A percentile compares a stretch with the other conserved stretches of the same genome.
These are phyloP conservation scores for Leccinum griseonigrum DNA, from an alignment of 1,284 basidiomycete genomes.

Conservation along the genomic window DNA sequence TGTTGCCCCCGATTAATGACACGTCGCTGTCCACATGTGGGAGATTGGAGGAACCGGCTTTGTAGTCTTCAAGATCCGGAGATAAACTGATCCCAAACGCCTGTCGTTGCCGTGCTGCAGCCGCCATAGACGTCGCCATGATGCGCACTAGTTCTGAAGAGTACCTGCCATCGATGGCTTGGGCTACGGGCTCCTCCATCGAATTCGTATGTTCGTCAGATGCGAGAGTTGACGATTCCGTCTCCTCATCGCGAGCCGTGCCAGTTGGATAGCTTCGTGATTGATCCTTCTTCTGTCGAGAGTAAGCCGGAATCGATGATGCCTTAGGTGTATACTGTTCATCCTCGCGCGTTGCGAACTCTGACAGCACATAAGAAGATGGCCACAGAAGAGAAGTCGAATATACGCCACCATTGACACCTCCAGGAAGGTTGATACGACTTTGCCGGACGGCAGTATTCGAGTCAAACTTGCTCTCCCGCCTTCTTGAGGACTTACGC, in stretches of 20 bases:
- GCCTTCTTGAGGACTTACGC: conserved; percentile 5
- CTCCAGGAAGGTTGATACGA: background rate
- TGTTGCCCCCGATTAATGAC: conserved; percentile 44
- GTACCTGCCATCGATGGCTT: background rate
- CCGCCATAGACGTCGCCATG: conserved; percentile 38
- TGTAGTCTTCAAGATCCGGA: conserved; percentile 24
- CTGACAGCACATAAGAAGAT: conserved; percentile 17
- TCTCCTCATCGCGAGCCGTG: conserved; percentile 3
- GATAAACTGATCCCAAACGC: conserved; percentile 48
- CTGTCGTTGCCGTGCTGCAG: conserved; percentile 43
- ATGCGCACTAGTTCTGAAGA: conserved; percentile 11
- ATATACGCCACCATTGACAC: conserved; percentile 17
- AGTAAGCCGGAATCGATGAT: conserved; percentile 7
- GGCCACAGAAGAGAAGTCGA: background rate
- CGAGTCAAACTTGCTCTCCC: conserved; percentile 10
- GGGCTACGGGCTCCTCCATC: conserved; percentile 1
- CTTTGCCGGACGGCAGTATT: conserved; percentile 4
- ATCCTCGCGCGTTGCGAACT: conserved; percentile 2
- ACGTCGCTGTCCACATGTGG: conserved; percentile 47
- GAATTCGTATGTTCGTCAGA: conserved; percentile 17
- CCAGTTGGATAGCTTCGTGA: background rate
- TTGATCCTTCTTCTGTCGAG: conserved; percentile 7
- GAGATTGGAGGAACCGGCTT: conserved; percentile 29
- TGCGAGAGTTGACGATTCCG: conserved; percentile 13
- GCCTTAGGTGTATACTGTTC: conserved; percentile 23